Base-by-base conservation (phyloP, 192 early-diverging fungal species). In the Phycomyces nitens region DNA sequence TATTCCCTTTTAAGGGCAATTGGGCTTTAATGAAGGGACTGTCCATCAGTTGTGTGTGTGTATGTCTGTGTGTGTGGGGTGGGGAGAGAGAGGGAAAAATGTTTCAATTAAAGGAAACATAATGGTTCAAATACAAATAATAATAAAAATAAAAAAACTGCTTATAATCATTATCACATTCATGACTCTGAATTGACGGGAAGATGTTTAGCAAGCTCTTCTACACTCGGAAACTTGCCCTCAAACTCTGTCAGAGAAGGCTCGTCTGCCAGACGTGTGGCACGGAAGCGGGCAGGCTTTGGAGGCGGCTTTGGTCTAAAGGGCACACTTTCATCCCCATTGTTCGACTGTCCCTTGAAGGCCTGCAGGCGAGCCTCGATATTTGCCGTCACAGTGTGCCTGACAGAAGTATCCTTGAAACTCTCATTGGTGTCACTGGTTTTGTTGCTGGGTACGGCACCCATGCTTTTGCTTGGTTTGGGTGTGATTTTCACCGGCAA, bases 271-370 rank as follows among this genome's bases (percentile, higher is more conserved):
- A 49, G 21, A 27, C 44, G 44, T 3, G 34, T 53, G 24, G 71
- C 52, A 29, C 71, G 65, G 61, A 73, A 73, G 11, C 71, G 60
- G 12, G 71, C 71, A 1, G 71, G 71, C 41, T 73, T 73, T 1
- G 71, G 71, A 16, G 71, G 71, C 0, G 71, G 65, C 44, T 49
- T 64, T 0, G 69, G 69, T 16, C 56, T 29, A 20, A 40, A 61
- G 15, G 58, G 51, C 7, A 29, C 43, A 23, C 40, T 23, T 52
- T 16, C 18, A 52, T 53, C 5, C 40, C 27, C 15, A 34, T 16
- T 11, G 43, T 15, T 1, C 3, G 3, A n/a, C n/a, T 27, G 11
- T 44, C 18, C 56, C 15, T 58, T 66, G 15, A 66, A 58, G 5
- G 64, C 64, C 10, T 26, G 56, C 6, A 66, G 56, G 11, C 64